Base-by-base conservation (phyloP, 495 filamentous ascomycete species). In the Tirmania nivea region DNA sequence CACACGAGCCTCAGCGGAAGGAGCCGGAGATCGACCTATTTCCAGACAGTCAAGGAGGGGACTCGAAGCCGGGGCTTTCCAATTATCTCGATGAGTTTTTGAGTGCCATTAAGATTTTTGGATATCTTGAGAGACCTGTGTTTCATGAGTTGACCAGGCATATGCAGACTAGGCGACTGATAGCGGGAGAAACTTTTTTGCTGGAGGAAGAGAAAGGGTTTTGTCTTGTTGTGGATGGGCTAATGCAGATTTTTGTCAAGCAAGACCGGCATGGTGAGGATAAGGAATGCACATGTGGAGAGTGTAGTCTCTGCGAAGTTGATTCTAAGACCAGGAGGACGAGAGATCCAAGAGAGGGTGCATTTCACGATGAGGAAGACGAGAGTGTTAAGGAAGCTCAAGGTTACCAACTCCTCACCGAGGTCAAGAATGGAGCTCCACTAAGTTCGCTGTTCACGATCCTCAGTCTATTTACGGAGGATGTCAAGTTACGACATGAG, bases 371-470 rank as follows among this genome's bases (percentile, higher is more conserved):
- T 19, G 73, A 79, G 20, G 78, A 85, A 35, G 77, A 78, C 45
- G 68, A 72, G 56, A 68, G 66, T 19, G 56, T 70, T 8, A 73
- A 78, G 35, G 77, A 76, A 36, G 66, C 79, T 69, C 64, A 80
- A 69, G 84, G 73, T 63, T 96, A 94, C 65, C 89, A 96, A 67
- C 71, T 96, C 17, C 73, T 97, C 42, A 97, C 90, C 3, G 90
- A 97, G 64, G 90, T 97, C 42, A 93, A 94, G 66, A 97, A 96
- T 62, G 90, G 90, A 17, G 89, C 90, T 10, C 89, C 90, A 4
- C 95, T 97, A 89, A 96, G 90, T 31, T 96, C 90, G 0, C 68
- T 97, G 7, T 97, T 97, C 68, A 94, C 92, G 1, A 93, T 97
- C 52, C 78, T 97, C 62, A 90, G 86, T 3, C 70, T 97, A 0